These are phyloP conservation scores for Trichoderma sp. DNA, from an alignment of 2,329 filamentous ascomycete species.

Conservation along the genomic window DNA sequence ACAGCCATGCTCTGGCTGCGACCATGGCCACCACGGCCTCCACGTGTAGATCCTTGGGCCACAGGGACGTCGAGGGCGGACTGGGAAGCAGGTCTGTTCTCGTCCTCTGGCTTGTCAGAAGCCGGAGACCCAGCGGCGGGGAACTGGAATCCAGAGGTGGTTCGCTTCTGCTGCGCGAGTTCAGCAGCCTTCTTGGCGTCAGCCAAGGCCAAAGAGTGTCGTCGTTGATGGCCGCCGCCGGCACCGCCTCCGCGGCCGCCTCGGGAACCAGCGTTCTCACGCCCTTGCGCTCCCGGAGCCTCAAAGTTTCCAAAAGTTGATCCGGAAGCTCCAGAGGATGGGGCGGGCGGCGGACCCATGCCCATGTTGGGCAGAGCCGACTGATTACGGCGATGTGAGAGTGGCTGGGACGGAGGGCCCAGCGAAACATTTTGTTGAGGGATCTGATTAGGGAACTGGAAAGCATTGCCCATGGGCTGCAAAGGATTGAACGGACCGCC, in stretches of 20 bases:
- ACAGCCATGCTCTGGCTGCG: slow-evolving; percentile 92
- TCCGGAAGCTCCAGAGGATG: slow-evolving; percentile 86
- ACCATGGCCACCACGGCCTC: slow-evolving; percentile 63
- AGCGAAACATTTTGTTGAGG: slow-evolving; percentile 72
- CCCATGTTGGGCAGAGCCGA: slow-evolving; percentile 92
- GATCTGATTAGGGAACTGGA: slow-evolving; percentile 84
- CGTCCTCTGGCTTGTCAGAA: slow-evolving; percentile 60
- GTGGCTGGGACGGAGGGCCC: slow-evolving; percentile 74
- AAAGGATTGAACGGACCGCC: slow-evolving; percentile 73
- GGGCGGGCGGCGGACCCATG: slow-evolving; percentile 85
- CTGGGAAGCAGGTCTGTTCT: slow-evolving; percentile 42
- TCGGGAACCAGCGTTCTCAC: slow-evolving; percentile 52
- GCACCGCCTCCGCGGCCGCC: slow-evolving; percentile 70
- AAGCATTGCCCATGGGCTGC: slow-evolving; percentile 80
- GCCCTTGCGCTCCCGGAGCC: slow-evolving; percentile 47
- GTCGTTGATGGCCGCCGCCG: slow-evolving; percentile 81
- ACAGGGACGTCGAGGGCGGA: slow-evolving; percentile 40
- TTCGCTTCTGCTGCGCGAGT: slow-evolving; percentile 93
- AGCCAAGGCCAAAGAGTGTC: slow-evolving; percentile 90
- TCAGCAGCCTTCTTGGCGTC: slow-evolving; percentile 98
- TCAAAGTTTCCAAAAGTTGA: slow-evolving; percentile 78
- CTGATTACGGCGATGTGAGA: slow-evolving; percentile 95
- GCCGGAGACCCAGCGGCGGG: slow-evolving; percentile 71
- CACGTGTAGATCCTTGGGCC: slow-evolving; percentile 49
- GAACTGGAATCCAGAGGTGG: slow-evolving; percentile 92